These are phyloP conservation scores for Tetrastigma voinierianum DNA, from an alignment of 164 flowering plant genomes.

Conservation along the genomic window DNA sequence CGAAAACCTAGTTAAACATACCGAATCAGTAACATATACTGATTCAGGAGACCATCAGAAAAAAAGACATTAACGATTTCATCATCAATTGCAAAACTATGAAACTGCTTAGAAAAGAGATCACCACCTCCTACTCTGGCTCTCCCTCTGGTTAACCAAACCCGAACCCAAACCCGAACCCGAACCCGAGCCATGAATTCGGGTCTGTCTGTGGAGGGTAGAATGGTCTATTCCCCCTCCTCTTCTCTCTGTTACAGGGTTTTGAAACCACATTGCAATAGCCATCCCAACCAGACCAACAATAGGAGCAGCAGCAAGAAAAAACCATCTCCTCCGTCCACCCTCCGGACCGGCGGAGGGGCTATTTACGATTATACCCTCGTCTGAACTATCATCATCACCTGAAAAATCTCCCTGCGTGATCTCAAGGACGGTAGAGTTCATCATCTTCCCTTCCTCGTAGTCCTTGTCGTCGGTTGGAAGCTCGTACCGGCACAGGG, in stretches of 20 bases:
- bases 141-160: constrained; percentile 34
- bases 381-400: constrained; percentile 49
- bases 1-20: too few relatives aligned
- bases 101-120: constrained; percentile 34
- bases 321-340: constrained; percentile 60
- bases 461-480: constrained; percentile 86
- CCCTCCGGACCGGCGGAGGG: constrained; percentile 21
- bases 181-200: constrained; percentile 16
- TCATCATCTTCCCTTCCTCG: constrained; percentile 51
- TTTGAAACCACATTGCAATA: constrained; percentile 68
- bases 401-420: constrained; percentile 24
- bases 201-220: constrained; percentile 21
- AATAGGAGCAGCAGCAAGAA: constrained; percentile 76
- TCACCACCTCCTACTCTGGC: constrained; percentile 75
- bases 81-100: not conserved
- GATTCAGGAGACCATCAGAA: too few relatives aligned
- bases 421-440: constrained; percentile 18
- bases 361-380: constrained; percentile 7
- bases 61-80: too few relatives aligned
- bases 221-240: constrained; percentile 15
- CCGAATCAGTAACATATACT: too few relatives aligned
- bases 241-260: constrained; percentile 38
- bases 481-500: constrained; percentile 87
- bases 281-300: constrained; percentile 71
- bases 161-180: too few relatives aligned